Evolutionary conservation across 495 filamentous ascomycete genomes (phyloP), one percentile per base, ranked within the genome.

Genomic region (Penicillium turbatum): DNA sequence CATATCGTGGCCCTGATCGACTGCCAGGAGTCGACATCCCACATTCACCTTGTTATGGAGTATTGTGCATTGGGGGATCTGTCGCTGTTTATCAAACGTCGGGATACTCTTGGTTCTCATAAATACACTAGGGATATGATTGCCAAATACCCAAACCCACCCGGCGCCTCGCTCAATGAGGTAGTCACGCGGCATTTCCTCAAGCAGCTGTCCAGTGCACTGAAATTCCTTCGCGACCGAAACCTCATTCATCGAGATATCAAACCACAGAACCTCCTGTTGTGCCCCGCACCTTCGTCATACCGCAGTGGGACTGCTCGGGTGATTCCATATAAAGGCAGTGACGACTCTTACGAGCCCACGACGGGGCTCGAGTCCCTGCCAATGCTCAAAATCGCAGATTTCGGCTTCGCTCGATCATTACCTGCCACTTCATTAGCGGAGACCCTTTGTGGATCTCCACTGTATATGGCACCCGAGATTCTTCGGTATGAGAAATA

Each of bases 21-120:
- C 66, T 96, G 90, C 74, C 79, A 88, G 68, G 92, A 97, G 66
- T 85, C 88, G 4, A 72, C 80, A 6, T 84, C 85, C 16, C 89
- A 96, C 53, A 96, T 97, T 68, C 91, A 98, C 72, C 79, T 98
- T 16, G 86, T 97, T 42, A 98, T 97, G 95, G 95, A 98, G 68
- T 97, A 92, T 72, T 98, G 93, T 72, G 88, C 95, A 62, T 76
- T 98, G 30, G 91, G 93, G 26, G 93, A 98, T 63, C 69, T 98
- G 48, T 93, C 92, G 7, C 72, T 89, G 10, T 97, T 98, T 70
- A 96, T 97, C 74, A 96, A 91, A 76, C 92, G 90, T 67, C 82
- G 93, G 43, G 86, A 92, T 40, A 87, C 80, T 41, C 78, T 96
- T 8, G 79, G 73, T 19, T 82, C 82, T 10, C 86, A 96, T 67